These are phyloP conservation scores for Talaromyces pinophilus DNA, from an alignment of 2,329 filamentous ascomycete species.

Conservation along the genomic window DNA sequence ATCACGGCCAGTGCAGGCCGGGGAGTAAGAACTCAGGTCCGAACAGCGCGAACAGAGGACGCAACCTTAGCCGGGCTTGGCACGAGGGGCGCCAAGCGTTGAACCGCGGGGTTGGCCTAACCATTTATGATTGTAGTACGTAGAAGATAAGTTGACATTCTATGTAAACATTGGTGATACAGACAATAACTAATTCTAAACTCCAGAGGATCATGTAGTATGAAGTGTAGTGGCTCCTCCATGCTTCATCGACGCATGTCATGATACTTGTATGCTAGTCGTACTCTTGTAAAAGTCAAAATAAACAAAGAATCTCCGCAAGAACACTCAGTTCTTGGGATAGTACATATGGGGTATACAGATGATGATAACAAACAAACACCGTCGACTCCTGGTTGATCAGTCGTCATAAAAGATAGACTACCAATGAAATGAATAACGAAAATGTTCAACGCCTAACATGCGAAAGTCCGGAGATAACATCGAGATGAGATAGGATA, in stretches of 20 bases:
- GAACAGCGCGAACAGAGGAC: neutral
- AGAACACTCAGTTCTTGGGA: constrained; percentile 2
- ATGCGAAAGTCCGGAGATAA: neutral
- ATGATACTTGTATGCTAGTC: constrained; percentile 16
- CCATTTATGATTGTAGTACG: neutral
- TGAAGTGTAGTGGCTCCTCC: constrained; percentile 2
- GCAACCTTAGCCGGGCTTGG: neutral
- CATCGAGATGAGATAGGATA: neutral
- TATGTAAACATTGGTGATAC: constrained; percentile 1
- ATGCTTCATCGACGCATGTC: constrained; percentile 7
- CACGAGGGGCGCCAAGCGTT: neutral
- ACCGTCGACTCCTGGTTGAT: neutral
- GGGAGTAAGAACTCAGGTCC: constrained; percentile 28
- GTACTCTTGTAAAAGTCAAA: neutral
- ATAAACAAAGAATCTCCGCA: neutral
- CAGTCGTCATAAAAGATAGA: constrained; percentile 8
- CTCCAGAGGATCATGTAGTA: neutral
- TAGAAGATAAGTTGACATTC: neutral
- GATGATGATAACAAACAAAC: neutral
- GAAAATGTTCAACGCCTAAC: neutral
- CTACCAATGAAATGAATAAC: neutral
- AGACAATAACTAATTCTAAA: neutral
- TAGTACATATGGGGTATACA: constrained; percentile 16
- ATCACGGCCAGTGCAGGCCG: constrained; percentile 36
- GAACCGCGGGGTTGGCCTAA: constrained; percentile 12